Evolutionary conservation across 371 early-diverging fungal species (phyloP), one percentile per base, ranked within the genome.

Genomic region (Furculomyces boomerangus): DNA sequence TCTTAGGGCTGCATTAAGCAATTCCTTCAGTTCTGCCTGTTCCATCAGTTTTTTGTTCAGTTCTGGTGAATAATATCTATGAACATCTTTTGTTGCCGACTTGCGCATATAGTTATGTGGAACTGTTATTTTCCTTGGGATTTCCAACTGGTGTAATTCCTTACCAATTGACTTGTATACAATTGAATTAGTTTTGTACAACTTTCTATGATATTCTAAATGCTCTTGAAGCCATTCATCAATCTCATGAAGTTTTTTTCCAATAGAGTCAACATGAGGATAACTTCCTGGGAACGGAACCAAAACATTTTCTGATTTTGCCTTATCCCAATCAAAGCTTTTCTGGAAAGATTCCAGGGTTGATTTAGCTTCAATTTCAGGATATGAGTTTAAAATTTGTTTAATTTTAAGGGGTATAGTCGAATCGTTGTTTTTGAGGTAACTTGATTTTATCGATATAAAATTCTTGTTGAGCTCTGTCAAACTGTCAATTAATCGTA

Each of bases 121-220:
- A 10, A 90, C 87, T 25, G 78, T 73, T 39, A 86, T 70, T 39
- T 66, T 74, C 43, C 75, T 72, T 0, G 96, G 86, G 1, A 90
- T 76, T 63, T 99, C 98, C 16, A 99, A 64, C 70, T 91, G 93
- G 67, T 86, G 93, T 8, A 88, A 75, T 61, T 98, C 99, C 64
- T 98, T 98, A 26, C 93, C 93, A 48, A 94, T 63, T 71, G 93
- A 81, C 60, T 81, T 85, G 73, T 86, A 99, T 2, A 61, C 61
- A 29, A 67, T 62, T 56, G 60, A 62, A 1, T 65, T 37, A 35
- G 73, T 84, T 72, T 74, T 75, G 45, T 90, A 62, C 41, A 72
- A 62, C 48, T 65, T 69, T 55, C 82, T 77, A 22, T 72, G 71
- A 30, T 78, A 74, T n/a, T 61, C 57, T 37, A 90, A 59, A 58